These are phyloP conservation scores for Silene coronaria DNA, from an alignment of 179 eudicot genomes.

Conservation along the genomic window DNA sequence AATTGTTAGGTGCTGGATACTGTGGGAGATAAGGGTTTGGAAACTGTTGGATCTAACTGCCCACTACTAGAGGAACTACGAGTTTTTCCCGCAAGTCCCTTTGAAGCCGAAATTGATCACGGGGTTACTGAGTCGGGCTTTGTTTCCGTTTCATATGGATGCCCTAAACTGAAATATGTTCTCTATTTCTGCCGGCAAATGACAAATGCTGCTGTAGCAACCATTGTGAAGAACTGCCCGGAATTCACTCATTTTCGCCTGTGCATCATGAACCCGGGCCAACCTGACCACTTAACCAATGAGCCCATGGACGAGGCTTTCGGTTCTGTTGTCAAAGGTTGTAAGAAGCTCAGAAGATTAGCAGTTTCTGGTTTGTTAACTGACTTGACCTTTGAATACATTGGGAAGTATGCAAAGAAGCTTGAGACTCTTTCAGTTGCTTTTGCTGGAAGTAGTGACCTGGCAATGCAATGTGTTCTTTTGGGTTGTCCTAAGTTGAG, in stretches of 20 bases:
- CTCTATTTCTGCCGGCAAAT: constrained; percentile 74
- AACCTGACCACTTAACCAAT: constrained; percentile 62
- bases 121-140: constrained; percentile 78
- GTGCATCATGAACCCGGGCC: constrained; percentile 71
- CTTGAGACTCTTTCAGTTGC: constrained; percentile 80
- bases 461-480: constrained; percentile 65
- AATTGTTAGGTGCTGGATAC: constrained; percentile 63
- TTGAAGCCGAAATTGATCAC: constrained; percentile 41
- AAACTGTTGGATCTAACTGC: constrained; percentile 66
- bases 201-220: constrained; percentile 76
- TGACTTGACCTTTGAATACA: constrained; percentile 63
- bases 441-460: constrained; percentile 74
- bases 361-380: constrained; percentile 71
- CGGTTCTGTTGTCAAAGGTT: constrained; percentile 65
- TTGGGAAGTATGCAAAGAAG: constrained; percentile 81
- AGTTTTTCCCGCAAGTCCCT: constrained; percentile 68
- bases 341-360: constrained; percentile 64
- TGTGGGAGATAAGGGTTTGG: constrained; percentile 72
- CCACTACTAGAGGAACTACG: constrained; percentile 80
- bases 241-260: constrained; percentile 75
- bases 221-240: constrained; percentile 67
- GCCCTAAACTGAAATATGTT: constrained; percentile 64
- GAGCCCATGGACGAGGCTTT: constrained; percentile 90
- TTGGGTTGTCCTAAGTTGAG: constrained; percentile 67
- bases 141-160: constrained; percentile 64